These are phyloP conservation scores for Dunaliella sp. DNA, from an alignment of 139 green algal genomes.

Conservation along the genomic window DNA sequence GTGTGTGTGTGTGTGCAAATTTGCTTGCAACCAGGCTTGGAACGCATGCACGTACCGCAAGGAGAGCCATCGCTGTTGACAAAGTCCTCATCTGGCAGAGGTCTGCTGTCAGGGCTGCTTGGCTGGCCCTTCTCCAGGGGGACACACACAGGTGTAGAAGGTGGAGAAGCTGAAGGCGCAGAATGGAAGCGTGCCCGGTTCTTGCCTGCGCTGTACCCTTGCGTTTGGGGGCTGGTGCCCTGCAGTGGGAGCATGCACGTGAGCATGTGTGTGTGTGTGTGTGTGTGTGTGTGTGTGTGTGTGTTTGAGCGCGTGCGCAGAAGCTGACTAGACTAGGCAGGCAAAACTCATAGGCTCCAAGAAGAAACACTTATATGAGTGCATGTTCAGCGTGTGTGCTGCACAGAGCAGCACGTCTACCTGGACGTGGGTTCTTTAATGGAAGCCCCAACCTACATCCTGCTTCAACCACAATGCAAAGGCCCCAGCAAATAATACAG, in stretches of 20 bases:
- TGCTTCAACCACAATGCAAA: no score
- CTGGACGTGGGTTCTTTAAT: no score
- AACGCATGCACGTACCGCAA: no score
- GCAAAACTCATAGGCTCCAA: no score
- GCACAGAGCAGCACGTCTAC: no score
- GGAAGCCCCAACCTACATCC: no score
- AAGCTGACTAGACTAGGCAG: no score
- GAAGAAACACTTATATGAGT: no score
- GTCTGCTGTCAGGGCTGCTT: background rate
- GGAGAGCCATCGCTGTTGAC: background rate
- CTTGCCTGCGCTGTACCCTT: background rate
- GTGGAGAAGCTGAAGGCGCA: background rate
- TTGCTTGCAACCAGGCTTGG: no score
- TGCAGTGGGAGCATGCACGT: background rate
- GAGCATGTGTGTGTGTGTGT: background rate
- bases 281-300: slow-evolving; percentile 10
- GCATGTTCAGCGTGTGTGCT: no score
- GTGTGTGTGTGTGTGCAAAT: no score
- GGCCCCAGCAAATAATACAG: no score
- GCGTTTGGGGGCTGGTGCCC: background rate
- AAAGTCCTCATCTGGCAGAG: background rate
- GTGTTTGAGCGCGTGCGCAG: background rate
- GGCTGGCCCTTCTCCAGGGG: background rate
- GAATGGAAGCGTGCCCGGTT: background rate
- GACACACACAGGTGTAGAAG: background rate